Evolutionary conservation across 2,329 filamentous ascomycete species (phyloP).

Genomic region (Thielaviopsis populi): DNA sequence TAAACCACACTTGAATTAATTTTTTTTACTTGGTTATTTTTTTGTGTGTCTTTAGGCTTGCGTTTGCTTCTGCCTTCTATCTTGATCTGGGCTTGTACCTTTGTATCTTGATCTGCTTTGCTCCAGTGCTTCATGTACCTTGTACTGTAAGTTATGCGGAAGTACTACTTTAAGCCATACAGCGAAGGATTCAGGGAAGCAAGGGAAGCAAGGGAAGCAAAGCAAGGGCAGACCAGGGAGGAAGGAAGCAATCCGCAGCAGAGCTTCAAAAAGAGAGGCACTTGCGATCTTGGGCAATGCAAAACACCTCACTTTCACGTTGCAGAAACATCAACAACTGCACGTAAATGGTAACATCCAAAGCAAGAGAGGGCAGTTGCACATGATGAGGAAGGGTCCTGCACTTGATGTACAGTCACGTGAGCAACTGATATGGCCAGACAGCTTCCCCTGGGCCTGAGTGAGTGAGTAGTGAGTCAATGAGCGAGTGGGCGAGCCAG

Average conservation of each 20-base stretch:
- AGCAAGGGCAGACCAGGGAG: background rate
- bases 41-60: background rate
- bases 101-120: background rate
- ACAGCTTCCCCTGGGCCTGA: too few species aligned
- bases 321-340: background rate
- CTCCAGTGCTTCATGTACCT: background rate
- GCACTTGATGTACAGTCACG: too few species aligned
- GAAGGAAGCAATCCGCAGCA: background rate
- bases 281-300: background rate
- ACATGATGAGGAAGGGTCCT: too few species aligned
- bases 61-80: background rate
- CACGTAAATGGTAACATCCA: background rate
- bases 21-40: background rate
- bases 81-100: background rate
- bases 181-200: background rate
- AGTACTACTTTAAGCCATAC: background rate
- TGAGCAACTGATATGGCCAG: too few species aligned
- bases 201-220: background rate
- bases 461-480: too few species aligned
- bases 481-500: too few species aligned
- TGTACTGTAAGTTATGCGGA: background rate
- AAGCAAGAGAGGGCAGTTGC: too few species aligned
- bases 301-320: background rate
- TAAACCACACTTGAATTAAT: background rate
- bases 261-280: constrained; percentile 4